A percentile compares a stretch with the other conserved stretches of the same genome.
These are phyloP conservation scores for Malus hybrid DNA, from an alignment of 331 rosid genomes.

Conservation along the genomic window DNA sequence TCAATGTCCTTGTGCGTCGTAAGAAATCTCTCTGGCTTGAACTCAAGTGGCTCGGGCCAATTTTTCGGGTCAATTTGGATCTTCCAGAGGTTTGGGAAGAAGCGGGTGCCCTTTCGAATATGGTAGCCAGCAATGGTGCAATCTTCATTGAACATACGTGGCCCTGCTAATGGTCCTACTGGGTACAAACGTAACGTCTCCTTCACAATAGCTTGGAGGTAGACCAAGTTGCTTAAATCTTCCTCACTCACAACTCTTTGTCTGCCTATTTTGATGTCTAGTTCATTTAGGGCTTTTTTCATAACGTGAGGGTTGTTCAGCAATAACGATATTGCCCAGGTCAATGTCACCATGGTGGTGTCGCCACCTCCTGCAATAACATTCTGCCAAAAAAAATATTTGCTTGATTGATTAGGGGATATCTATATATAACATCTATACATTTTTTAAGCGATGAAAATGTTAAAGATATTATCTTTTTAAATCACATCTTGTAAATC, in stretches of 20 bases:
- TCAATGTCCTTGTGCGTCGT: constrained; percentile 22
- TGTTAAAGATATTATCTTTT: no score
- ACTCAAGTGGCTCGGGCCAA: constrained; percentile 12
- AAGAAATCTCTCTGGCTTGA: constrained; percentile 22
- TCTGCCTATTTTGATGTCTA: constrained; percentile 29
- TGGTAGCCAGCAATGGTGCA: constrained; percentile 11
- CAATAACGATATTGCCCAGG: constrained; percentile 27
- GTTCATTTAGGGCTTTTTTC: constrained; percentile 23
- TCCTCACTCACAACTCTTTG: constrained; percentile 1
- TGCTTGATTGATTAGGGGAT: not conserved
- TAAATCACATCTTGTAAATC: no score
- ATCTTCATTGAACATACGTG: not conserved
- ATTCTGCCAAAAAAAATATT: constrained; percentile 5
- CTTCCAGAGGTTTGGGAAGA: constrained; percentile 16
- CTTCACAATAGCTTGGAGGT: no score
- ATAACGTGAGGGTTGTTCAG: constrained; percentile 13
- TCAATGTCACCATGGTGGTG: constrained; percentile 13
- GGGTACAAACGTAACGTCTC: no score
- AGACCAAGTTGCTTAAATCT: no score
- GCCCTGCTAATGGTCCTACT: not conserved
- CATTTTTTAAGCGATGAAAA: no score
- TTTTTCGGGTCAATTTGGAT: constrained; percentile 11
- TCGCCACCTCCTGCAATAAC: constrained; percentile 19
- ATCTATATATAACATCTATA: no score
- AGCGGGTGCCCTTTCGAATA: constrained; percentile 15